A percentile compares a stretch with the other conserved stretches of the same genome.
phyloP scores from a whole-genome alignment of 2,329 filamentous ascomycete species.

The Ascochyta viciae-villosae region DNA sequence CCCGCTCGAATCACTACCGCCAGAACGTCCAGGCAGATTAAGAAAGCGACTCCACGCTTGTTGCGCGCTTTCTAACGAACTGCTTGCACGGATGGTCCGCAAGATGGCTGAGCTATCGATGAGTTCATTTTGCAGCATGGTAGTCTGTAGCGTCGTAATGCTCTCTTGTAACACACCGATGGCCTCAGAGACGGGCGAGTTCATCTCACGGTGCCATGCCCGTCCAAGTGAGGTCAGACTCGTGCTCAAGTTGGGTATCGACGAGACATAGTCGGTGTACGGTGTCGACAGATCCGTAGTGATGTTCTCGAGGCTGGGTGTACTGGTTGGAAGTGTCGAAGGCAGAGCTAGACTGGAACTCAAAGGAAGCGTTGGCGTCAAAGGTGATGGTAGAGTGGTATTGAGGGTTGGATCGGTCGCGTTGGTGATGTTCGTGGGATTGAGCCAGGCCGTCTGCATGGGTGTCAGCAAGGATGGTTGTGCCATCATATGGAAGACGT shows the following conservation, averaged over 20 bases:
- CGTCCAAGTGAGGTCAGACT: slow-evolving; percentile 42
- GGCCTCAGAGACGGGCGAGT: slow-evolving; percentile 42
- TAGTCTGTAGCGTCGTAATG: slow-evolving; percentile 39
- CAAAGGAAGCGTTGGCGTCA: slow-evolving; percentile 26
- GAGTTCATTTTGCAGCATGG: slow-evolving; percentile 35
- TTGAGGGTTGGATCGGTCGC: slow-evolving; percentile 14
- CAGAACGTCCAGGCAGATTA: slow-evolving; percentile 36
- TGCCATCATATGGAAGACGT: neutral
- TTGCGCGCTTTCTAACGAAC: slow-evolving; percentile 40
- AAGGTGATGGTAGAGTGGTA: slow-evolving; percentile 8
- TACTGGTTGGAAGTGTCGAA: slow-evolving; percentile 18
- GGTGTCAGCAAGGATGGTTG: neutral
- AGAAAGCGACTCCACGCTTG: slow-evolving; percentile 42
- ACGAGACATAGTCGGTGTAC: slow-evolving; percentile 42
- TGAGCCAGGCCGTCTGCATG: slow-evolving; percentile 29
- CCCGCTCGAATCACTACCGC: neutral
- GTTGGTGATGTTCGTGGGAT: slow-evolving; percentile 10
- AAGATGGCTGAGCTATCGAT: slow-evolving; percentile 38
- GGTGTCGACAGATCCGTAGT: slow-evolving; percentile 30
- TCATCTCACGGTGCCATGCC: slow-evolving; percentile 48
- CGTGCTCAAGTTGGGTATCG: slow-evolving; percentile 37
- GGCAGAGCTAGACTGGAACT: slow-evolving; percentile 24
- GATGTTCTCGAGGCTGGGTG: slow-evolving; percentile 22
- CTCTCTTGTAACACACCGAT: slow-evolving; percentile 40
- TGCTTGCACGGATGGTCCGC: slow-evolving; percentile 46